Evolutionary conservation across 768 basidiomycete species (phyloP), one percentile per base, ranked within the genome.

Genomic region (Amanita pseudoporphyria): DNA sequence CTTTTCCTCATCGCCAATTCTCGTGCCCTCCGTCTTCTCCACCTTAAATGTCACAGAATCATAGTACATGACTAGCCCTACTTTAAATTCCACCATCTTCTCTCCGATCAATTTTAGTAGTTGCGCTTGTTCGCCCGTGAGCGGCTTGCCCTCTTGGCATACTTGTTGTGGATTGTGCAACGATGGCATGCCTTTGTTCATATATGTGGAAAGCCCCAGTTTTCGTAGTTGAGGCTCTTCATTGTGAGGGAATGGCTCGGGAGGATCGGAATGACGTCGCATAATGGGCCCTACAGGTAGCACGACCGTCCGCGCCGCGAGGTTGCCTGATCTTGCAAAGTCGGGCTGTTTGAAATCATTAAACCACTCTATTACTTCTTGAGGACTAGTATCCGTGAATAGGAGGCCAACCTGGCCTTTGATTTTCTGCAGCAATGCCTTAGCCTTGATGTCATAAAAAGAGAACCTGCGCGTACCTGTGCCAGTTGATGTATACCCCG

Each of bases 181-280:
- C 6, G 84, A 87, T 3, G 95, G 94, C 0, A 96, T 86, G 48
- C 96, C 96, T 58, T 78, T 80, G 51, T 84, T 79, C 74, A 99
- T 77, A 26, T 73, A 77, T 14, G 94, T 98, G 45, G 80, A 72
- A 28, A 99, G 69, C 6, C 96, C 96, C 31, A 98, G 77, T 64
- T 88, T 89, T 49, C 96, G 82, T 46, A 99, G 74, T 62, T 98
- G 95, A 18, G 94, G 93, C 54, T 99, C 96, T 70, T 98, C 92
- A 58, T 92, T 93, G 65, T 97, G 93, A 32, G 96, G 92, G 66
- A 98, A 94, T 2, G 90, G 86, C 56, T 93, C 84, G 33, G 85
- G 79, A 0, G 85, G 87, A 54, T 87, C 83, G 2, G 86, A 84
- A 62, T 86, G 75, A 37, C 75, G 76, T 54, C 80, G 77, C 82